Percentiles rank a stretch among this genome's conserved stretches.
These are phyloP conservation scores for Agrocybe pediades DNA, from an alignment of 768 basidiomycete species.

Conservation along the genomic window DNA sequence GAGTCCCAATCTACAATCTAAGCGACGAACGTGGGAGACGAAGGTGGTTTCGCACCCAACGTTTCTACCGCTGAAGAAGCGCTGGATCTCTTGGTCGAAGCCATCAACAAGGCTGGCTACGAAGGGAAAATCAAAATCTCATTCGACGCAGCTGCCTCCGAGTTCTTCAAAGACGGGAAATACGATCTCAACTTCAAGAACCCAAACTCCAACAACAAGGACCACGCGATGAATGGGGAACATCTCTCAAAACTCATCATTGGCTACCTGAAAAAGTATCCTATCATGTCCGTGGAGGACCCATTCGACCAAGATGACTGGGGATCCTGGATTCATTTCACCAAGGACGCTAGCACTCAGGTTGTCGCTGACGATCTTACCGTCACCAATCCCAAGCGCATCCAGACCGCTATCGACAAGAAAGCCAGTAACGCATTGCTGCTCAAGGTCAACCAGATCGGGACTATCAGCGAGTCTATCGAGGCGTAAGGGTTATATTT, in stretches of 20 bases:
- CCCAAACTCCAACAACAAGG: constrained; percentile 2
- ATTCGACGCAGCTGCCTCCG: constrained; percentile 12
- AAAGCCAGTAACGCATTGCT: constrained; percentile 11
- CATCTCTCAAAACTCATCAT: constrained; percentile 6
- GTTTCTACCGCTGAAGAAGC: constrained; percentile 9
- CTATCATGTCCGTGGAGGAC: constrained; percentile 11
- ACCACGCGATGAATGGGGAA: not conserved
- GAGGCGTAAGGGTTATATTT: constrained; percentile 3
- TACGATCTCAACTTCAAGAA: constrained; percentile 16
- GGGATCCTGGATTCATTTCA: constrained; percentile 10
- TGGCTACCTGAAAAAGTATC: constrained; percentile 11
- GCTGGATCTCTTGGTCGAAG: constrained; percentile 10
- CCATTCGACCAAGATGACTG: constrained; percentile 14
- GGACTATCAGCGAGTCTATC: constrained; percentile 13
- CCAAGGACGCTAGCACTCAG: constrained; percentile 9
- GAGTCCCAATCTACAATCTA: not conserved
- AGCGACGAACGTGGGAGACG: constrained; percentile 14
- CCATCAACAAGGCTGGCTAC: constrained; percentile 10
- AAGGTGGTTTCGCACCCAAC: constrained; percentile 13
- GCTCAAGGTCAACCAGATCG: constrained; percentile 15
- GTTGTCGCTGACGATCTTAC: constrained; percentile 15
- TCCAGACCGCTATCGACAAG: constrained; percentile 7
- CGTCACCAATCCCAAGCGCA: constrained; percentile 14
- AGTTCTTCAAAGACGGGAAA: constrained; percentile 14
- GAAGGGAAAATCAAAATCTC: constrained; percentile 11